Evolutionary conservation across 768 basidiomycete species (phyloP).

Genomic region (Pulveroboletus sp.): DNA sequence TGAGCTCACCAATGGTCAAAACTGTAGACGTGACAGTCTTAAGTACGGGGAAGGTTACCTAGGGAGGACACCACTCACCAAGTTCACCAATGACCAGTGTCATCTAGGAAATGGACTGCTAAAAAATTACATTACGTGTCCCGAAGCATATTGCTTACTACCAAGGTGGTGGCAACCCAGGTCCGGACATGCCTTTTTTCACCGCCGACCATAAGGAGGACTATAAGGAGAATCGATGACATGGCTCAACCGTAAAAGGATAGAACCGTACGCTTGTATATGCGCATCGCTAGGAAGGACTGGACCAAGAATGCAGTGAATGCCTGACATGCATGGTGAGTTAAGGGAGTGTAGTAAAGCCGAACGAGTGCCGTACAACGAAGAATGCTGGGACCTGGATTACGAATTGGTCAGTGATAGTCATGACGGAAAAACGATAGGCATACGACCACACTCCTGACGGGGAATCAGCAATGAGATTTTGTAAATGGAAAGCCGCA

Average conservation of each 20-base stretch:
- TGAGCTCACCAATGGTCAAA: conserved; percentile 33
- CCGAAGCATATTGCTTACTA: conserved; percentile 20
- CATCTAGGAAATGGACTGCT: conserved; percentile 11
- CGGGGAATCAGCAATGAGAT: background rate
- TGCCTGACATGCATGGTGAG: conserved; percentile 21
- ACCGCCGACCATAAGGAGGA: no score
- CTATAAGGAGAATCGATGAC: conserved; percentile 21
- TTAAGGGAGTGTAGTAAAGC: background rate
- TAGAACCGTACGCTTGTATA: conserved; percentile 42
- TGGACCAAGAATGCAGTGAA: conserved; percentile 55
- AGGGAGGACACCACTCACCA: conserved; percentile 14
- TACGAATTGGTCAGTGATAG: background rate
- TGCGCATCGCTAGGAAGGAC: conserved; percentile 50
- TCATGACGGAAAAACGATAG: background rate
- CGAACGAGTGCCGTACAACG: conserved; percentile 32
- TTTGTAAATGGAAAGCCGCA: conserved; percentile 9
- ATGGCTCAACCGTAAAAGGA: background rate
- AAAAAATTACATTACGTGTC: background rate
- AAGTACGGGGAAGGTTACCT: background rate
- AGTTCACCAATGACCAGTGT: conserved; percentile 42
- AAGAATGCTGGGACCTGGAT: conserved; percentile 49
- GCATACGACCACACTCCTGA: conserved; percentile 29
- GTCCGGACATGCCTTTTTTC: no score
- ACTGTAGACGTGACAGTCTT: conserved; percentile 17
- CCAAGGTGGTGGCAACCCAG: conserved; percentile 36